Percentiles rank a stretch among this genome's conserved stretches.
Evolutionary conservation across 2,329 filamentous ascomycete genomes (phyloP).

Genomic region (Cercospora beticola): DNA sequence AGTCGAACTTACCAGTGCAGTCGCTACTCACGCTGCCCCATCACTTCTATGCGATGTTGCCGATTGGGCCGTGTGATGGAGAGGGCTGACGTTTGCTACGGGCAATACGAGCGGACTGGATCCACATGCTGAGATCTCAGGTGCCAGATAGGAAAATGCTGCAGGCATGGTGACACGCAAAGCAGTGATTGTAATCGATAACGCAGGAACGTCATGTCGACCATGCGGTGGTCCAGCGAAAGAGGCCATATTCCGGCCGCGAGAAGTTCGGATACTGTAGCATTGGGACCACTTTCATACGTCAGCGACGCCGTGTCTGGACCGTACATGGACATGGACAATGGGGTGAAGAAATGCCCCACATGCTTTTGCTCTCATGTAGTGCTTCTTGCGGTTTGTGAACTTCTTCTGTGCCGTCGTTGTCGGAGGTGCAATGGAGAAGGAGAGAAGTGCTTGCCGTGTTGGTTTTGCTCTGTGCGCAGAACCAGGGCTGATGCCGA

Average conservation of each 20-base stretch:
- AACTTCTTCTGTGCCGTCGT: neutral
- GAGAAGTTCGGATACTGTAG: neutral
- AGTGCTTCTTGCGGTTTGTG: neutral
- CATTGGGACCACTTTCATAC: neutral
- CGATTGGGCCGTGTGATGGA: neutral
- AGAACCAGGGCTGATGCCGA: neutral
- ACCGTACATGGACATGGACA: neutral
- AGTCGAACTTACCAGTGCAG: neutral
- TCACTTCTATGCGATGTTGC: neutral
- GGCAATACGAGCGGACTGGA: neutral
- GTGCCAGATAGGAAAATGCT: neutral
- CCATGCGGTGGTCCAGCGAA: neutral
- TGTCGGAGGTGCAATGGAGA: neutral
- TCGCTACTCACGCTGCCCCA: neutral
- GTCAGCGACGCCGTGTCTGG: neutral
- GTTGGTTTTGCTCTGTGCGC: neutral
- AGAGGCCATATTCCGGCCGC: neutral
- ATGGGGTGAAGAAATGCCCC: neutral
- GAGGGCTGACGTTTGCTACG: neutral
- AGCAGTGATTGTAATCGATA: neutral
- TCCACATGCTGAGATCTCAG: neutral
- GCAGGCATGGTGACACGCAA: neutral
- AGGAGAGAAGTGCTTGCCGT: neutral
- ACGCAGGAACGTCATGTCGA: neutral
- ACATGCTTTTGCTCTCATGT: neutral